Evolutionary conservation across 345 rosid species (phyloP), one percentile per base, ranked within the genome.

Genomic region (Aurinia saxatilis): DNA sequence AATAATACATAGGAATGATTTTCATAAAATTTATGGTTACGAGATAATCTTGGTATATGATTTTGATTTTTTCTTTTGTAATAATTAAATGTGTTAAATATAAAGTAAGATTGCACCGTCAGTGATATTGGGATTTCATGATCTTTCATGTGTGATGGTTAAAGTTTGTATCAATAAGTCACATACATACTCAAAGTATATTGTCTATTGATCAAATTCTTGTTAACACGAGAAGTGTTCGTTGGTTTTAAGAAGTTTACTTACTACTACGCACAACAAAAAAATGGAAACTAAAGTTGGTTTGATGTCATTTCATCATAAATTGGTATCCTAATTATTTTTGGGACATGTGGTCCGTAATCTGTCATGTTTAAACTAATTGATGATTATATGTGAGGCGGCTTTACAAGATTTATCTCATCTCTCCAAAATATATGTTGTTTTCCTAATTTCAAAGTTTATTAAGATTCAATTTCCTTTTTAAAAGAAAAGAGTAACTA

Each of bases 241-340:
- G n/a, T n/a, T n/a, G n/a, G n/a, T n/a, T n/a, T n/a, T n/a, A n/a
- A n/a, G n/a, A n/a, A n/a, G n/a, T n/a, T n/a, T n/a, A n/a, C n/a
- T n/a, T n/a, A n/a, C n/a, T n/a, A n/a, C n/a, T n/a, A n/a, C n/a
- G n/a, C n/a, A n/a, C n/a, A 2, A 5, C 25, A 35, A 15, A 13
- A 7, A 21, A 9, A 13, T 14, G 25, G 7, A 25, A 39, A 11
- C 1, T 15, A 23, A 34, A 45, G 57, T 66, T 66, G 41, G 57
- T 66, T 46, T 37, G 35, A 29, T 27, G 71, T 66, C 63, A 57
- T 37, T 57, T 66, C 57, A 36, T 57, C 50, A 47, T 66, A 66
- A 46, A 55, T 55, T 47, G 41, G 42, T 10, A 29, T 47, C 50
- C 50, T 48, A 57, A 37, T 29, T 29, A 8, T 45, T 38, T 16